Evolutionary conservation across 2,329 filamentous ascomycete species (phyloP).

Genomic region (Fusarium sp.): DNA sequence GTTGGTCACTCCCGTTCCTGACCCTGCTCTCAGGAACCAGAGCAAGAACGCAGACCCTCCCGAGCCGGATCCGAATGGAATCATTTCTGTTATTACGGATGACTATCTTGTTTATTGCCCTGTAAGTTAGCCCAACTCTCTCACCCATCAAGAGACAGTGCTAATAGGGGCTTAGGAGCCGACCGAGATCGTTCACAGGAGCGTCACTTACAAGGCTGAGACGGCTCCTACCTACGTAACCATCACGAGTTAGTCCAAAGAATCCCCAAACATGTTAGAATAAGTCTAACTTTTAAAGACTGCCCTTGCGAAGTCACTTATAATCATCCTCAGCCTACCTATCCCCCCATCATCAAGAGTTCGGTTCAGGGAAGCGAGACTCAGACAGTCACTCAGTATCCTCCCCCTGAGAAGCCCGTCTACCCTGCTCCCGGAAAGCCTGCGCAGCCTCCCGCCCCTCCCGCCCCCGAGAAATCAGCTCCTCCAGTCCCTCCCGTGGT

Average conservation of each 20-base stretch:
- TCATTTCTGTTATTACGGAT: slow-evolving; percentile 52
- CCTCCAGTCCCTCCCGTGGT: neutral
- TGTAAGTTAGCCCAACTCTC: slow-evolving; percentile 44
- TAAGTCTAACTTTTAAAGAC: slow-evolving; percentile 51
- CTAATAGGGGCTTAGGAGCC: slow-evolving; percentile 35
- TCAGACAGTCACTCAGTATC: slow-evolving; percentile 7
- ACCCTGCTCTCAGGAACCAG: neutral
- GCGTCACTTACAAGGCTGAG: slow-evolving; percentile 57
- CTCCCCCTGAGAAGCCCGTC: neutral
- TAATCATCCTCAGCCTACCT: slow-evolving; percentile 8
- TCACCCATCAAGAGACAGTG: neutral
- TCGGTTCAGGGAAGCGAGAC: neutral
- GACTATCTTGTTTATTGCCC: slow-evolving; percentile 59
- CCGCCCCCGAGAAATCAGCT: neutral
- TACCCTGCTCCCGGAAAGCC: slow-evolving; percentile 5
- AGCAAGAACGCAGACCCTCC: neutral
- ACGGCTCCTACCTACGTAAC: slow-evolving; percentile 57
- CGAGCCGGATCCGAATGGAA: slow-evolving; percentile 16
- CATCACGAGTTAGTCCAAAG: slow-evolving; percentile 55
- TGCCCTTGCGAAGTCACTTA: slow-evolving; percentile 60
- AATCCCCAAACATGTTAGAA: neutral
- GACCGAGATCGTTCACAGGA: slow-evolving; percentile 53
- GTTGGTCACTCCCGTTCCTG: neutral
- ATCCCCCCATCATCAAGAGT: slow-evolving; percentile 8
- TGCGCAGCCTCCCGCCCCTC: neutral